Evolutionary conservation across 1,284 basidiomycete genomes (phyloP), one percentile per base, ranked within the genome.

Genomic region (Melampsora americana): DNA sequence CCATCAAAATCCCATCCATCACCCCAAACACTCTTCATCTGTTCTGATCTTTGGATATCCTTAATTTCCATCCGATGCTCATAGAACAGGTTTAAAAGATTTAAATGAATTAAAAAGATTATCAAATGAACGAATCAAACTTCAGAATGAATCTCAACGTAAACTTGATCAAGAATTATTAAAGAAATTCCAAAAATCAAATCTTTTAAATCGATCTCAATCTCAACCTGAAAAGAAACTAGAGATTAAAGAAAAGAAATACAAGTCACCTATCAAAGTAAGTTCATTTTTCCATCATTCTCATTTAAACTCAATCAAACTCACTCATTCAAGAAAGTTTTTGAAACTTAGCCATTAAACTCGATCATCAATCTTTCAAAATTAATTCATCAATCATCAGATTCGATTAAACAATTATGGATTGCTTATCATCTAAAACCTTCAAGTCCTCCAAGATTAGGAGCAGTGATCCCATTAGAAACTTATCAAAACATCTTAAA

Each of bases 391-490:
- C 91, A 93, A 80, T 89, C 90, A 0, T 78, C 89, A 2, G 86
- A 87, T 11, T 89, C 91, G 81, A 86, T 97, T 78, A 87, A 88
- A 4, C 86, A 89, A 0, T 86, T 96, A 0, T 96, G 94, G 94
- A 91, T 88, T n/a, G 87, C 90, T 0, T 96, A 93, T 81, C 93
- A 96, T 82, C 30, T 75, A 32, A 61, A 56, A 23, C 30, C 35
- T 46, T 59, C 64, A 20, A 87, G 88, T 20, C 88, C 90, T 3
- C 88, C 90, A 28, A 88, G 89, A 14, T 86, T 96, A 23, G 93
- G 90, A 77, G 93, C 93, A 0, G 86, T 89, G 3, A 86, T 96
- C 14, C 89, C 93, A 0, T 79, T 89, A 61, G 85, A 86, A 5
- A 87, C 88, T n/a, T 95, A 95, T 84, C 81, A 86, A 48, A 86